A percentile compares a stretch with the other conserved stretches of the same genome.
Conservation (phyloP, 1,139 yeast genomes). For the Blastobotrys apis region DNA sequence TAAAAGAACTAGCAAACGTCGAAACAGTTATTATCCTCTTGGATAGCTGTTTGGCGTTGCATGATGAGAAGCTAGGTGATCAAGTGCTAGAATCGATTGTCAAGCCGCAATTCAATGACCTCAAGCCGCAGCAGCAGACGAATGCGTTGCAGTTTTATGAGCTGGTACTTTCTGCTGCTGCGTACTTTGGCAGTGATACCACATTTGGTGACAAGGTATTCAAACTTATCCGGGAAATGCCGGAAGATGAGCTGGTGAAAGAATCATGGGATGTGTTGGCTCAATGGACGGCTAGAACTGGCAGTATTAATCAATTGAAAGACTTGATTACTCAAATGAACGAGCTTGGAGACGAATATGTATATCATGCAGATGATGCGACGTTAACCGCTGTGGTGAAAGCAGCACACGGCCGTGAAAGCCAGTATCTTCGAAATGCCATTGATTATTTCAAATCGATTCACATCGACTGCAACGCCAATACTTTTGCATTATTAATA, state of each 20-base stretch:
- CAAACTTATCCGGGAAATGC: slow-evolving; percentile 15
- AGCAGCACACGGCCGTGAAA: slow-evolving; percentile 20
- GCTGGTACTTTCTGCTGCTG: slow-evolving; percentile 27
- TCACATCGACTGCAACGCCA: slow-evolving; percentile 28
- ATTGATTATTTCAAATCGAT: slow-evolving; percentile 24
- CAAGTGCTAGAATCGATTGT: slow-evolving; percentile 19
- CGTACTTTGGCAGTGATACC: slow-evolving; percentile 24
- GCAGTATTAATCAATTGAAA: slow-evolving; percentile 17
- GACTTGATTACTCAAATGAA: slow-evolving; percentile 21
- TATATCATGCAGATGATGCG: slow-evolving; percentile 25
- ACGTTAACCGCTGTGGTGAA: slow-evolving; percentile 30
- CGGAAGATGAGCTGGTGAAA: slow-evolving; percentile 22
- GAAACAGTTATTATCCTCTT: slow-evolving; percentile 24
- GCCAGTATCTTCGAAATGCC: slow-evolving; percentile 22
- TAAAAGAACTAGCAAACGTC: slow-evolving; percentile 1
- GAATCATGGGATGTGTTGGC: slow-evolving; percentile 37
- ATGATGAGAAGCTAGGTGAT: slow-evolving; percentile 16
- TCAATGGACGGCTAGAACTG: slow-evolving; percentile 32
- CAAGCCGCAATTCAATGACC: slow-evolving; percentile 15
- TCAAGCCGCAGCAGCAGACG: slow-evolving; percentile 11
- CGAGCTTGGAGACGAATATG: slow-evolving; percentile 14
- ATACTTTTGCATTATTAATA: slow-evolving; percentile 28
- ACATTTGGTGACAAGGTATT: slow-evolving; percentile 22
- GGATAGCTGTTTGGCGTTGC: slow-evolving; percentile 23
- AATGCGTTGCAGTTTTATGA: slow-evolving; percentile 26